Evolutionary conservation across 1,284 basidiomycete species (phyloP).

Genomic region (Puccinia polysora): DNA sequence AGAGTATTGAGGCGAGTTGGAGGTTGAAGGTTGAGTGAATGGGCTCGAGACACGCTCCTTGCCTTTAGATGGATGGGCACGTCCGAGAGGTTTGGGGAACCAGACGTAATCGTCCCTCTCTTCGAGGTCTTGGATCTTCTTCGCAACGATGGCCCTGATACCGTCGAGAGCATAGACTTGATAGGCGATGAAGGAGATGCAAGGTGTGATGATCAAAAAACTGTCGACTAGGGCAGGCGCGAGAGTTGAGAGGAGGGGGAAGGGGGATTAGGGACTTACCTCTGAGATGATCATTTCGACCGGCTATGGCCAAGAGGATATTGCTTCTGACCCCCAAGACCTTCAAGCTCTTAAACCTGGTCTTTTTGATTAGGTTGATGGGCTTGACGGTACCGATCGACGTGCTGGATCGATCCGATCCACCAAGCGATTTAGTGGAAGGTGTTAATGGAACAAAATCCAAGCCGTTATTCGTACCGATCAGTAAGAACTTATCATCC

Average conservation of each 20-base stretch:
- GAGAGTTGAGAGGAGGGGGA: not conserved
- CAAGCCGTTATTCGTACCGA: constrained; percentile 50
- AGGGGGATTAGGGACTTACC: constrained; percentile 1
- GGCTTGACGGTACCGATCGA: constrained; percentile 46
- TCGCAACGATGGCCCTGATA: constrained; percentile 49
- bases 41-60: constrained; percentile 22
- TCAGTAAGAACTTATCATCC: constrained; percentile 50
- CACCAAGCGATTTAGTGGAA: constrained; percentile 26
- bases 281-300: constrained; percentile 51
- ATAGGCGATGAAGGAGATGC: not conserved
- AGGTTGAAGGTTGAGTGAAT: not conserved
- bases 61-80: constrained; percentile 17
- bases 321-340: constrained; percentile 49
- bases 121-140: constrained; percentile 47
- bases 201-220: not conserved
- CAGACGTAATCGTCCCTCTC: constrained; percentile 39
- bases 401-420: constrained; percentile 8
- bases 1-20: constrained; percentile 29
- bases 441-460: constrained; percentile 49
- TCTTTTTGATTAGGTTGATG: constrained; percentile 50
- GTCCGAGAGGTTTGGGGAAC: constrained; percentile 6
- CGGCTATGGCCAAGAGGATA: constrained; percentile 51
- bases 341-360: constrained; percentile 49
- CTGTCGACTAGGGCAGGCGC: not conserved
- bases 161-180: constrained; percentile 50